phyloP scores from a whole-genome alignment of 148 eudicot species.

The Rhododendron ferrugineum region DNA sequence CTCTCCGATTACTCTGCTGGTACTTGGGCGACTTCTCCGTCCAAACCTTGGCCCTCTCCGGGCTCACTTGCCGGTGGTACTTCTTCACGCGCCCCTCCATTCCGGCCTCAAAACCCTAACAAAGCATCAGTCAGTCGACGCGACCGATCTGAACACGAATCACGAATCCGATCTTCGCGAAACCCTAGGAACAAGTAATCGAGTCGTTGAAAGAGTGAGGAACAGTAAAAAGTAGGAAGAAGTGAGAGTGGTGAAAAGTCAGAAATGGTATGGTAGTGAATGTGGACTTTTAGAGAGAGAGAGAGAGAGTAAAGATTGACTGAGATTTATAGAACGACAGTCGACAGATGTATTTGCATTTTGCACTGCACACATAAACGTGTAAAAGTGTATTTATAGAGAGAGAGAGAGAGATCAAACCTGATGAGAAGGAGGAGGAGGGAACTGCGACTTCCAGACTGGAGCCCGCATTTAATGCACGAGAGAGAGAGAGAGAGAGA shows the following conservation, averaged over 20 bases:
- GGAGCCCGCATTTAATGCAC: slow-evolving; percentile 8
- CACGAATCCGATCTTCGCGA: neutral
- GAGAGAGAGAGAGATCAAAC: neutral
- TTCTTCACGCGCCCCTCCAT: slow-evolving; percentile 82
- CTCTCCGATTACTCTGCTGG: slow-evolving; percentile 47
- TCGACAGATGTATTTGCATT: too few species aligned
- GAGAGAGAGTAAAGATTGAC: neutral
- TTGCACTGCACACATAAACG: neutral
- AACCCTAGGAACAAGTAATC: neutral
- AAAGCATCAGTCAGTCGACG: neutral
- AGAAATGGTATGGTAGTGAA: neutral
- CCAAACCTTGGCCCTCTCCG: slow-evolving; percentile 92
- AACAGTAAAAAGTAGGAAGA: neutral
- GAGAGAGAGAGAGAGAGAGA: neutral
- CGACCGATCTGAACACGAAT: neutral
- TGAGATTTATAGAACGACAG: neutral
- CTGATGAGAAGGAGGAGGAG: neutral
- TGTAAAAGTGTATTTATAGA: neutral
- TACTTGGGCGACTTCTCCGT: slow-evolving; percentile 83
- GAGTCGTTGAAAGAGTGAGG: neutral
- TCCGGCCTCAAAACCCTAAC: neutral
- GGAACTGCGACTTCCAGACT: neutral
- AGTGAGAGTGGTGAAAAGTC: neutral
- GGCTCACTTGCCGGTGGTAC: slow-evolving; percentile 72
- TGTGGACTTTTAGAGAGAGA: neutral